Conservation (phyloP, 2,329 filamentous ascomycete species). For the Dothistroma septosporum region DNA sequence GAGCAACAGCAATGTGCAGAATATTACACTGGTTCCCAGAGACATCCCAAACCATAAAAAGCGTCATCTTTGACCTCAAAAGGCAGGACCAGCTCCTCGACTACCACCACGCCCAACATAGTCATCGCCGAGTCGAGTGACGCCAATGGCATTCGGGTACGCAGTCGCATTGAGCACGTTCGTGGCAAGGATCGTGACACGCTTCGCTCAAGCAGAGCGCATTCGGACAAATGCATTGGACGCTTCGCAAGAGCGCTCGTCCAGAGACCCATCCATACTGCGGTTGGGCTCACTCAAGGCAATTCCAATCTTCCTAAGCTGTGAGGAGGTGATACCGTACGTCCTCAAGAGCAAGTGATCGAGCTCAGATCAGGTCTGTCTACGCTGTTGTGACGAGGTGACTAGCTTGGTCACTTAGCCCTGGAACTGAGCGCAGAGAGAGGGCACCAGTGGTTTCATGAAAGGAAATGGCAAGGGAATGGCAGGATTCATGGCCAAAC, state of each 20-base stretch:
- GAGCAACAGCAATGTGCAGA: too few species aligned
- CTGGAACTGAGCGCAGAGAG: constrained; percentile 57
- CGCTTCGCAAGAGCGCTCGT: constrained; percentile 43
- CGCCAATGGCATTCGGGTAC: not conserved
- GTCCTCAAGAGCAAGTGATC: constrained; percentile 74
- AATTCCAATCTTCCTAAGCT: constrained; percentile 83
- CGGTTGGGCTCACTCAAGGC: constrained; percentile 73
- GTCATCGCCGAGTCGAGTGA: not conserved
- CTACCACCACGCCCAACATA: not conserved
- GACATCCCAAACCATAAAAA: not conserved
- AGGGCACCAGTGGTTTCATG: constrained; percentile 60
- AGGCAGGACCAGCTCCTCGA: not conserved
- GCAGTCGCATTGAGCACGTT: constrained; percentile 4
- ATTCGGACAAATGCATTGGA: constrained; percentile 35
- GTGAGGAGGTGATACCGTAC: constrained; percentile 78
- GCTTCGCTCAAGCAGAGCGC: constrained; percentile 23
- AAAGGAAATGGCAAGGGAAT: constrained; percentile 78
- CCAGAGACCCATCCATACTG: constrained; percentile 81
- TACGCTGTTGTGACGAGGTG: constrained; percentile 70
- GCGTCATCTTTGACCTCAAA: not conserved
- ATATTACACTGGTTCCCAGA: not conserved
- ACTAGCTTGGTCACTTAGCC: constrained; percentile 73
- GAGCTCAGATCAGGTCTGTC: constrained; percentile 70
- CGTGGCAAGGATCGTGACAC: constrained; percentile 18
- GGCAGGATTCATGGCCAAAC: constrained; percentile 70